Evolutionary conservation across 176 grass and related monocot species (phyloP), one percentile per base, ranked within the genome.

Genomic region (Oryza coarctata): DNA sequence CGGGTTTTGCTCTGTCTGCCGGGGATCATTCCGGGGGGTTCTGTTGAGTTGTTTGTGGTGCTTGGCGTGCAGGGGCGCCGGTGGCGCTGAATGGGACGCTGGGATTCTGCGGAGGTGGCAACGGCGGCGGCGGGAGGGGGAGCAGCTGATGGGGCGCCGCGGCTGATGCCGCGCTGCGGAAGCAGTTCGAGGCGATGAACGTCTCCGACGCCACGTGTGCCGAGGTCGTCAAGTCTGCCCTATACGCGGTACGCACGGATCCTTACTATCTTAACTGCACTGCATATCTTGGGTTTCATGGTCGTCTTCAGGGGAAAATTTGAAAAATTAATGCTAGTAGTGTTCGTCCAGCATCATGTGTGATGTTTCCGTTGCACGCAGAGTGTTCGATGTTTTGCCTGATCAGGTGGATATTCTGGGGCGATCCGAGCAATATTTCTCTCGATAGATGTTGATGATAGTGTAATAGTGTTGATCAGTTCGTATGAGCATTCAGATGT

Each of bases 111-210:
- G 50, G 87, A n/a, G n/a, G n/a, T n/a, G n/a, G n/a, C n/a, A n/a
- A n/a, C 67, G 81, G 75, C 70, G 31, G 45, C 70, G 29, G 44
- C 9, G 75, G 43, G 3, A 45, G 3, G 3, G 70, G 73, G 1
- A 80, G 82, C 80, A 78, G 89, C 71, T 98, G 95, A 87, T 94
- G 92, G 86, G 87, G 85, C 50, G 71, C 65, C 35, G 78, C 73
- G 47, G 88, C 75, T 3, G 95, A 97, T 26, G 52, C 85, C 22
- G 71, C 88, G 14, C 79, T 98, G 61, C 57, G 72, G 81, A 85
- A 72, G 80, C 84, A 34, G 88, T 91, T 92, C 79, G 8, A 70
- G 79, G 71, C 88, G 43, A 94, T 93, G 95, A 89, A 89, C 29
- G 79, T 98, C 74, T 76, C 90, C 11, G 88, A 89, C 63, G 40